These are phyloP conservation scores for Kodamaea arcana DNA, from an alignment of 1,139 yeast genomes.

Conservation along the genomic window DNA sequence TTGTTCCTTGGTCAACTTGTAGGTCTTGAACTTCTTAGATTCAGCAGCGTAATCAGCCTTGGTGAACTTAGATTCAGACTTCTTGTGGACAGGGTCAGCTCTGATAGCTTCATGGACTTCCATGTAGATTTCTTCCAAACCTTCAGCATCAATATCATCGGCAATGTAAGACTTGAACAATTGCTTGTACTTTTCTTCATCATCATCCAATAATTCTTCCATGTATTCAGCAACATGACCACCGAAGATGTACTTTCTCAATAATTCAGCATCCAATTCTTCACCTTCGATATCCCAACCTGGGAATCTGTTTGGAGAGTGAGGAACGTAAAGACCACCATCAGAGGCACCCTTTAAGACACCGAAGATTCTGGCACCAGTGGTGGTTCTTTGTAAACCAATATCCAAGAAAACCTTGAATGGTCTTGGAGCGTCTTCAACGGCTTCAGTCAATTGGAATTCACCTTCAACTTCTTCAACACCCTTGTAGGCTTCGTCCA, in stretches of 20 bases:
- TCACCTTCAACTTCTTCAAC: conserved; percentile 99
- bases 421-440: conserved; percentile 99
- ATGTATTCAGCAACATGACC: conserved; percentile 99
- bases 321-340: conserved; percentile 99
- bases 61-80: conserved; percentile 85
- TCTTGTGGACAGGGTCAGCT: conserved; percentile 88
- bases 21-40: conserved; percentile 86
- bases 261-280: conserved; percentile 95
- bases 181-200: conserved; percentile 98
- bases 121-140: conserved; percentile 90
- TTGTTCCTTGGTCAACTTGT: conserved; percentile 87
- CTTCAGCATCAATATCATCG: conserved; percentile 97
- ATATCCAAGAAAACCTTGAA: conserved; percentile 99
- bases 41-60: conserved; percentile 98
- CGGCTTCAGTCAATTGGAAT: conserved; percentile 96
- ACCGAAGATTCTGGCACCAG: conserved; percentile 99
- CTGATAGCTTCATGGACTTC: conserved; percentile 96
- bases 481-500: conserved; percentile 97
- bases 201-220: conserved; percentile 99
- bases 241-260: conserved; percentile 99
- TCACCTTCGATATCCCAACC: conserved; percentile 99
- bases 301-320: conserved; percentile 99
- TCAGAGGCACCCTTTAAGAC: conserved; percentile 99
- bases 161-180: conserved; percentile 96
- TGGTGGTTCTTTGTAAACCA: conserved; percentile 99